Percentiles rank a stretch among this genome's conserved stretches.
phyloP scores from a whole-genome alignment of 768 basidiomycete species.

The Dendrothele bispora region DNA sequence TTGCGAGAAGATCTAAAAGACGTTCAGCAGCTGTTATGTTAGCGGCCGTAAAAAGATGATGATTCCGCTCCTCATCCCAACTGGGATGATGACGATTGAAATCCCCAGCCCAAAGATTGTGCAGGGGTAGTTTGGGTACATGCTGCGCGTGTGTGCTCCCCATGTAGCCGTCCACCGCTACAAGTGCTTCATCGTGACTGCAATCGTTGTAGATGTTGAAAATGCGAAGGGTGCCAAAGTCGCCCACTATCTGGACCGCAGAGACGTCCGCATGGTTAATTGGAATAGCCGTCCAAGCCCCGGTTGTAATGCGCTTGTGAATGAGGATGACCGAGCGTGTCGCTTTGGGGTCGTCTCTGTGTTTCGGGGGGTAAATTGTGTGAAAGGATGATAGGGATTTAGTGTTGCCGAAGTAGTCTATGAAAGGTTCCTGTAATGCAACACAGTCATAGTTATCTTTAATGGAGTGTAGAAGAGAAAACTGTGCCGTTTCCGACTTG shows the following conservation, averaged over 20 bases:
- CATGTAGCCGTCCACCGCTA: background rate
- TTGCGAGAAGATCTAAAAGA: slow-evolving; percentile 17
- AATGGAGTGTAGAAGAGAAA: slow-evolving; percentile 5
- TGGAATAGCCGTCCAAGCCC: slow-evolving; percentile 18
- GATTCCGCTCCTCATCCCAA: slow-evolving; percentile 24
- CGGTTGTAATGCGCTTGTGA: slow-evolving; percentile 11
- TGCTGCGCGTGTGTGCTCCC: background rate
- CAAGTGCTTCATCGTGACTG: slow-evolving; percentile 10
- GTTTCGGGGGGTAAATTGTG: slow-evolving; percentile 23
- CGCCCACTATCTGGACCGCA: slow-evolving; percentile 13
- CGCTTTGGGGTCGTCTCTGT: slow-evolving; percentile 4
- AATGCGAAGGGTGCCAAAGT: background rate
- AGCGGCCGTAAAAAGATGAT: slow-evolving; percentile 15
- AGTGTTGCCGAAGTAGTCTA: slow-evolving; percentile 17
- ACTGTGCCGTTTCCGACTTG: slow-evolving; percentile 17
- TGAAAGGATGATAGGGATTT: slow-evolving; percentile 12
- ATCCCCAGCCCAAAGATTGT: slow-evolving; percentile 19
- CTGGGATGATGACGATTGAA: slow-evolving; percentile 33
- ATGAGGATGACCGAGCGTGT: slow-evolving; percentile 16
- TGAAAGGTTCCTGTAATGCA: slow-evolving; percentile 29
- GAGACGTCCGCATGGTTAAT: slow-evolving; percentile 19
- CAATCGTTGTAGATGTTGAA: slow-evolving; percentile 15
- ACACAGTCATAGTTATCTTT: slow-evolving; percentile 19
- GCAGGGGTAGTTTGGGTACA: background rate
- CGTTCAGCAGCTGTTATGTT: slow-evolving; percentile 4